Evolutionary conservation across 139 green algal species (phyloP).

Genomic region (Auxenochlorella pyrenoidosa): DNA sequence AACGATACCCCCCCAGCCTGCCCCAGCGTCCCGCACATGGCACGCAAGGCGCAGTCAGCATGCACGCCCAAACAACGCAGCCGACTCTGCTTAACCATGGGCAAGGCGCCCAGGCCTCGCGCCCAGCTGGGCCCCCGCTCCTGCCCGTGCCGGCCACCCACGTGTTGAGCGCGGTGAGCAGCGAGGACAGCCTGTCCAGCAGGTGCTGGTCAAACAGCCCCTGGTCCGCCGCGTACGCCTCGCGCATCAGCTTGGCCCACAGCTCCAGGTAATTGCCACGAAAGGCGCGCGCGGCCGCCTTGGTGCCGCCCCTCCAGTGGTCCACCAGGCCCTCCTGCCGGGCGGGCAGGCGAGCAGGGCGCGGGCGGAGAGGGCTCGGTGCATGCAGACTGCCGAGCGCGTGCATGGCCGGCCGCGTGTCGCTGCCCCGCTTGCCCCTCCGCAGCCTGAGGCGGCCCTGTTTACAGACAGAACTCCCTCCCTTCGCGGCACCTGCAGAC

Average conservation of each 20-base stretch:
- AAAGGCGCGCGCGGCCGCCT: conserved; percentile 34
- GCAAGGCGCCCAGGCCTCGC: too few species aligned
- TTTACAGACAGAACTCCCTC: too few species aligned
- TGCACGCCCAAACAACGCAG: too few species aligned
- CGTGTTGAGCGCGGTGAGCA: conserved; percentile 73
- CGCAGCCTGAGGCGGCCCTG: not conserved
- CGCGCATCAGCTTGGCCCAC: conserved; percentile 55
- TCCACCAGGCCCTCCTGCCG: conserved; percentile 59
- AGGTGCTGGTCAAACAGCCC: conserved; percentile 67
- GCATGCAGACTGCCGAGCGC: not conserved
- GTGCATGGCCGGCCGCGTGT: not conserved
- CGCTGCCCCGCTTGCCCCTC: not conserved
- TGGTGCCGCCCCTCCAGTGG: conserved; percentile 48
- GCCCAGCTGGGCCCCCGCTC: too few species aligned
- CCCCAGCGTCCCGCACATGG: too few species aligned
- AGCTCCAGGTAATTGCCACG: conserved; percentile 62
- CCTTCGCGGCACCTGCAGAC: too few species aligned
- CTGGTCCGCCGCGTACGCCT: not conserved
- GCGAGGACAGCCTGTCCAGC: conserved; percentile 62
- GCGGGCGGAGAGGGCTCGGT: not conserved
- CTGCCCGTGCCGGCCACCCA: conserved; percentile 10
- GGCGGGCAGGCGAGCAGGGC: not conserved
- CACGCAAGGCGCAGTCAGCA: too few species aligned
- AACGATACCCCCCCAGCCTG: too few species aligned
- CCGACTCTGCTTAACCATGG: too few species aligned